phyloP scores from a whole-genome alignment of 495 filamentous ascomycete genomes.

The Neurospora tetrasperma region DNA sequence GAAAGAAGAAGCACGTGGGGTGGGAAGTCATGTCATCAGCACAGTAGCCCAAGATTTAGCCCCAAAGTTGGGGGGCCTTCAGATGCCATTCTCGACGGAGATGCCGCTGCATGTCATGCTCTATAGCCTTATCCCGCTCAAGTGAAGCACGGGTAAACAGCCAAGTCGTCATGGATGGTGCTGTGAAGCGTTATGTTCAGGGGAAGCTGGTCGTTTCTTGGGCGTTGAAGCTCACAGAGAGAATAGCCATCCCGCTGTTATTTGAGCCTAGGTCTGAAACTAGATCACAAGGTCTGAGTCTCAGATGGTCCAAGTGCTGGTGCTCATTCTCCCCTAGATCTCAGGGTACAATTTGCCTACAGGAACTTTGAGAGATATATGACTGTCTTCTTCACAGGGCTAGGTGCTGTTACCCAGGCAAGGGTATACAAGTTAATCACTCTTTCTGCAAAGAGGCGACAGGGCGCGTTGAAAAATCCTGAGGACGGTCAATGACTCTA shows the following conservation, averaged over 20 bases:
- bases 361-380: neutral
- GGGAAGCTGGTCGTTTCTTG: neutral
- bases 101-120: neutral
- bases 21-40: neutral
- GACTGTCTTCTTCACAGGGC: neutral
- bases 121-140: neutral
- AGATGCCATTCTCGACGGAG: neutral
- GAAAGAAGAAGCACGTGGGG: neutral
- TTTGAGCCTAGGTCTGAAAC: neutral
- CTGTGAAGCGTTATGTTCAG: neutral
- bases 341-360: neutral
- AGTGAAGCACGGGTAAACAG: neutral
- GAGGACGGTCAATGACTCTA: too few relatives aligned
- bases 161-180: neutral
- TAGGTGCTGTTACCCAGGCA: neutral
- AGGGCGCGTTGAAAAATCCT: too few relatives aligned
- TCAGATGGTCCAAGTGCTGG: neutral
- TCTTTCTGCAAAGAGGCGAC: neutral
- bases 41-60: neutral
- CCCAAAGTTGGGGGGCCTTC: neutral
- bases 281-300: neutral
- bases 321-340: neutral
- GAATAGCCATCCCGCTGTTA: neutral
- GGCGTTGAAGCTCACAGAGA: neutral
- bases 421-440: neutral